These are phyloP conservation scores for Amyloporia xantha DNA, from an alignment of 768 basidiomycete genomes.

Conservation along the genomic window DNA sequence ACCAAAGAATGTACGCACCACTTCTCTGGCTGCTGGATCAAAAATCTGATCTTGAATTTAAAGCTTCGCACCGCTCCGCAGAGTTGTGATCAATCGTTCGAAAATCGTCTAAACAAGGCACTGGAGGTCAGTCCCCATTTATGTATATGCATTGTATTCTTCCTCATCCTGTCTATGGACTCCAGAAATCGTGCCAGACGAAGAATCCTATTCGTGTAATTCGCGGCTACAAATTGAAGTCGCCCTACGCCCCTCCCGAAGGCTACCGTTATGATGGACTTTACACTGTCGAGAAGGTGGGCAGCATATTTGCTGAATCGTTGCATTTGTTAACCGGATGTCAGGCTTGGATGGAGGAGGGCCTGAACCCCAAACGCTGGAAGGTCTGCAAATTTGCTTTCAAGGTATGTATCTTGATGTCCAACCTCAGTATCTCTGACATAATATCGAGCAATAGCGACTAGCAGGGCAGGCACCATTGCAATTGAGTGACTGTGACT, in stretches of 20 bases:
- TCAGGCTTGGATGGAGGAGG: conserved; percentile 71
- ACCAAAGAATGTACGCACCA: conserved; percentile 69
- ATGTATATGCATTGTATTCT: too few relatives aligned
- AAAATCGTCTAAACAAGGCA: conserved; percentile 63
- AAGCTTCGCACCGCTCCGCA: conserved; percentile 88
- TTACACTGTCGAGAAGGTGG: conserved; percentile 69
- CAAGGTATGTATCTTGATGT: conserved; percentile 41
- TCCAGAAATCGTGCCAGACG: conserved; percentile 69
- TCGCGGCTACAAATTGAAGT: conserved; percentile 72
- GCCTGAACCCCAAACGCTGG: conserved; percentile 60
- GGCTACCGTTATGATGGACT: conserved; percentile 93
- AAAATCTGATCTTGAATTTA: neutral
- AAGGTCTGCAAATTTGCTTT: conserved; percentile 85
- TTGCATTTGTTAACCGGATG: neutral
- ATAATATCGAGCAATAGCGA: too few relatives aligned
- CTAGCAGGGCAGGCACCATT: neutral
- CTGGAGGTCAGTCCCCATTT: conserved; percentile 39
- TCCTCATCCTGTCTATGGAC: neutral
- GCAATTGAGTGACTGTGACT: too few relatives aligned
- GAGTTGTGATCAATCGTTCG: conserved; percentile 77
- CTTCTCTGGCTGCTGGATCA: neutral
- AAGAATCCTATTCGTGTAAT: conserved; percentile 82
- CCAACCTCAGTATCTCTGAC: too few relatives aligned
- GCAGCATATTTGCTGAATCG: conserved; percentile 6
- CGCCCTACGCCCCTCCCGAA: conserved; percentile 70